Evolutionary conservation across 179 eudicot species (phyloP), one percentile per base, ranked within the genome.

Genomic region (Drosera spatulata): DNA sequence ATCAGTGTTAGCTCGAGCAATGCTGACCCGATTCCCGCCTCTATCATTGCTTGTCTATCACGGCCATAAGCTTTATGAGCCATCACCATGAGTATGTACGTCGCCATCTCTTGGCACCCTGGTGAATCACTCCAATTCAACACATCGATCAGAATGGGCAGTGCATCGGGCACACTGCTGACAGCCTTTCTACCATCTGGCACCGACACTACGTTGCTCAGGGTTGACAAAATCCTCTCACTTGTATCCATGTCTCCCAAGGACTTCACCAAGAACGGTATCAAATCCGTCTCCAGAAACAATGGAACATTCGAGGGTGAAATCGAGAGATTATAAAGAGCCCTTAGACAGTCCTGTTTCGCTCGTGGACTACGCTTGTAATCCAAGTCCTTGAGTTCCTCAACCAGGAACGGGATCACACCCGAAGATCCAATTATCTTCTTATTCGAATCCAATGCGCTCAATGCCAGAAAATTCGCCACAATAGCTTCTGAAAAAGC

Each of bases 381-480:
- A 42, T 69, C 72, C 10, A 49, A 39, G 53, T 77, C 73, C 75
- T 79, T 75, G 10, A 91, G 75, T 39, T 67, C 64, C 11, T 75
- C 66, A 49, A 82, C 85, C 58, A 91, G 67, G 66, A 82, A 84
- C 5, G 83, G 80, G 55, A 91, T 72, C 2, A 95, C 96, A 40
- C 89, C 91, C 0, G 96, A 85, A 15, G 83, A 65, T 4, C 96
- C 98, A 52, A 91, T 84, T 10, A 91, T 76, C 0, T 83, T 70
- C 68, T 91, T 91, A 59, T 88, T 91, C 5, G 83, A 71, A 70
- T 91, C 96, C 13, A 84, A 66, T 0, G 98, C 98, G 39, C 91
- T 91, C 66, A 91, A 73, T 5, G 91, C 95, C 0, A 91, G 85
- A 63, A 91, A 88, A 77, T 91, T 91, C 5, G 98, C 98, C 3